Conservation (phyloP, 805 yeast species). For the Cyberlindnera samutprakarnensis region DNA sequence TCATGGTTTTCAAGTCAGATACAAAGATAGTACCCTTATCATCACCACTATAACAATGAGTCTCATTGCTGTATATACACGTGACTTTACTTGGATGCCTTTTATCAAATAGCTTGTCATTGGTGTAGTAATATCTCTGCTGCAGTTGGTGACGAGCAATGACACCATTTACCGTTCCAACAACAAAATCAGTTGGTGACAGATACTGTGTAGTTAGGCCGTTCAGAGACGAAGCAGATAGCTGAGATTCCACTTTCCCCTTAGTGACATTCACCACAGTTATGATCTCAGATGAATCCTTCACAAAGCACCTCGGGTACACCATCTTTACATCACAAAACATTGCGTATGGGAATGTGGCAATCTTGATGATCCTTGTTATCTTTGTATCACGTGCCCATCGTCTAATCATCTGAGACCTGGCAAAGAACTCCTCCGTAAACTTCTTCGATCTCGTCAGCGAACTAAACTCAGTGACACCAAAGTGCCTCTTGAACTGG, state of each 20-base stretch:
- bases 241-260: constrained; percentile 4
- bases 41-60: constrained; percentile 18
- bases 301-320: constrained; percentile 12
- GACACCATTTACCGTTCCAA: constrained; percentile 16
- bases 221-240: constrained; percentile 4
- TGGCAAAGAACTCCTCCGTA: constrained; percentile 27
- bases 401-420: constrained; percentile 18
- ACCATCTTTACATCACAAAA: constrained; percentile 7
- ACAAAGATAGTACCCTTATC: constrained; percentile 10
- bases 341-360: too few species aligned
- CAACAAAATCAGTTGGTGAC: constrained; percentile 9
- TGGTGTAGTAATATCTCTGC: constrained; percentile 11
- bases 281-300: constrained; percentile 15
- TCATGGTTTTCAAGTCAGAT: constrained; percentile 13
- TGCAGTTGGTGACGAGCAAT: constrained; percentile 11
- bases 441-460: constrained; percentile 26
- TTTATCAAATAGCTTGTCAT: constrained; percentile 4
- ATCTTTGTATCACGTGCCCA: constrained; percentile 15
- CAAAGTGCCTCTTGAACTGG: constrained; percentile 24
- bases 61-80: constrained; percentile 11
- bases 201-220: constrained; percentile 12
- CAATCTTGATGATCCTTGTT: constrained; percentile 5
- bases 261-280: constrained; percentile 11
- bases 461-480: constrained; percentile 29
- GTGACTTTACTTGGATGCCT: constrained; percentile 10